phyloP scores from a whole-genome alignment of 441 rosid species.

The Brassica hybrid region DNA sequence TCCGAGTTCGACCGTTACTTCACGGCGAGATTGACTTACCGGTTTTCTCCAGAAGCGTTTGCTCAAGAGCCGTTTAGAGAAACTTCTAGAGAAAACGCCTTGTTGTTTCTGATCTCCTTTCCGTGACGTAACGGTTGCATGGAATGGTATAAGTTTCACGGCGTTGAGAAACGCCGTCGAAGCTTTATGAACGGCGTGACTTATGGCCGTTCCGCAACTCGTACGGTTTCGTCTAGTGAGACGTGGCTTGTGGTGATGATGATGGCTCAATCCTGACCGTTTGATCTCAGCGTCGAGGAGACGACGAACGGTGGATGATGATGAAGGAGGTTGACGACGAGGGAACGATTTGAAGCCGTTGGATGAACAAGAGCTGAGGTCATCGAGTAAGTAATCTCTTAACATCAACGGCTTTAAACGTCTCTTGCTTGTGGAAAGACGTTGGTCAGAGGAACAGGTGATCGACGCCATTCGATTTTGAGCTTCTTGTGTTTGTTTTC shows the following conservation, averaged over 20 bases:
- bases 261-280: slow-evolving; percentile 38
- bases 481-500: neutral
- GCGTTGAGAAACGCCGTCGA: slow-evolving; percentile 65
- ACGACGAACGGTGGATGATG: slow-evolving; percentile 60
- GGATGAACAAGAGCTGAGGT: slow-evolving; percentile 85
- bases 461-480: slow-evolving; percentile 33
- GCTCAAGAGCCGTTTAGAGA: slow-evolving; percentile 45
- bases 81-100: slow-evolving; percentile 46
- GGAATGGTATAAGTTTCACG: slow-evolving; percentile 60
- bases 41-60: slow-evolving; percentile 44
- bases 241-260: slow-evolving; percentile 38
- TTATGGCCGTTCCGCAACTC: slow-evolving; percentile 40
- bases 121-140: slow-evolving; percentile 36
- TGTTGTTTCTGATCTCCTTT: slow-evolving; percentile 17
- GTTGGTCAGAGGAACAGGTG: slow-evolving; percentile 33
- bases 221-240: slow-evolving; percentile 40
- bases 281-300: slow-evolving; percentile 67
- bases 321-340: slow-evolving; percentile 61
- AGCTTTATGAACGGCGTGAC: slow-evolving; percentile 63
- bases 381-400: slow-evolving; percentile 71
- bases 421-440: slow-evolving; percentile 41
- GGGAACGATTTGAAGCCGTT: slow-evolving; percentile 84
- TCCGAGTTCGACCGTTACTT: neutral
- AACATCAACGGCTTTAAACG: slow-evolving; percentile 57
- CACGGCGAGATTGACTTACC: slow-evolving; percentile 25